Evolutionary conservation across 805 yeast species (phyloP).

Genomic region (Candida michaelii): DNA sequence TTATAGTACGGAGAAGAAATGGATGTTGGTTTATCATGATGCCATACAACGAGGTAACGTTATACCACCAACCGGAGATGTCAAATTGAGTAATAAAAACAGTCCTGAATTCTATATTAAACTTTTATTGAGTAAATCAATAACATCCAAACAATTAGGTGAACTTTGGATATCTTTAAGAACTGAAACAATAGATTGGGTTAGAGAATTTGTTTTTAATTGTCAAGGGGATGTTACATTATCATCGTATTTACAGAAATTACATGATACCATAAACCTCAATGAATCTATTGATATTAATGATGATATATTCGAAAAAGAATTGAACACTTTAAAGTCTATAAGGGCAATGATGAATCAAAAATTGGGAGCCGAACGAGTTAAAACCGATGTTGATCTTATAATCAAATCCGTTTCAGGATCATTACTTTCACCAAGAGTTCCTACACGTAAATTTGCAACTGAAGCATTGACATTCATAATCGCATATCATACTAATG

Average conservation of each 20-base stretch:
- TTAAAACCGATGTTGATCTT: constrained; percentile 41
- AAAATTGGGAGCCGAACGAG: constrained; percentile 60
- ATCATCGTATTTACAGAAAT: constrained; percentile 50
- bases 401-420: constrained; percentile 64
- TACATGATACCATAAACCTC: constrained; percentile 49
- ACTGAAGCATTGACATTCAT: constrained; percentile 67
- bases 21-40: constrained; percentile 90
- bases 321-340: constrained; percentile 74
- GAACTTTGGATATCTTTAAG: constrained; percentile 89
- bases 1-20: constrained; percentile 76
- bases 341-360: constrained; percentile 71
- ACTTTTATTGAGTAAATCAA: constrained; percentile 65
- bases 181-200: constrained; percentile 86
- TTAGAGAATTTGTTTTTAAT: constrained; percentile 62
- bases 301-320: constrained; percentile 62
- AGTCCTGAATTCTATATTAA: constrained; percentile 79
- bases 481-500: constrained; percentile 37
- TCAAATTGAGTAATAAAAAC: constrained; percentile 14
- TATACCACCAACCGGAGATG: constrained; percentile 23
- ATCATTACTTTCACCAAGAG: constrained; percentile 70
- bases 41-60: constrained; percentile 43
- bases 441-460: constrained; percentile 74
- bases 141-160: constrained; percentile 69
- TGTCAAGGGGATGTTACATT: constrained; percentile 81
- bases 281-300: constrained; percentile 38